phyloP scores from a whole-genome alignment of 306 rosid genomes.

The Luffa acutangula region DNA sequence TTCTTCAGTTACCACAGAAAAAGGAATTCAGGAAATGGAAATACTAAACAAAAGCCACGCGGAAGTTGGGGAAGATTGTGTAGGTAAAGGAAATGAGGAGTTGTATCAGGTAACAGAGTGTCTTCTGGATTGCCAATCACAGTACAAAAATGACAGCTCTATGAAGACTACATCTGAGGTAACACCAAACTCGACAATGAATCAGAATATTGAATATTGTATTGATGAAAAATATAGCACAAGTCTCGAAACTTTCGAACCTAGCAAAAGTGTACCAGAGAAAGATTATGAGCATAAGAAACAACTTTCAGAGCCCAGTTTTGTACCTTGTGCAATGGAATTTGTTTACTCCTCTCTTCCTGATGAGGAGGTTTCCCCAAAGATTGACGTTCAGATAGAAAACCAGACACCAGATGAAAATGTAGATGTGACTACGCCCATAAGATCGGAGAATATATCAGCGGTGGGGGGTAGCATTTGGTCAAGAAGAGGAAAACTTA shows the following conservation, averaged over 20 bases:
- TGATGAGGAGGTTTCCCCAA: conserved; percentile 12
- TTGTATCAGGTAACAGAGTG: neutral
- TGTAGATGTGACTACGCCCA: conserved; percentile 11
- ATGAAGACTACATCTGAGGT: conserved; percentile 5
- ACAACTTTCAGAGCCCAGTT: conserved; percentile 11
- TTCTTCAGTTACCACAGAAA: neutral
- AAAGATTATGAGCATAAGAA: conserved; percentile 10
- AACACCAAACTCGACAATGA: conserved; percentile 7
- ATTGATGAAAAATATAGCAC: conserved; percentile 8
- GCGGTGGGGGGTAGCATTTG: conserved; percentile 27
- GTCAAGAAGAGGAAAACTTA: conserved; percentile 62
- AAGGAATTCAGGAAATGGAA: neutral
- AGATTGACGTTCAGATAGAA: conserved; percentile 18
- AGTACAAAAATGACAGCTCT: neutral
- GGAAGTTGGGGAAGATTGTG: neutral
- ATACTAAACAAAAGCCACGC: neutral
- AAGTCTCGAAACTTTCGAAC: conserved; percentile 16
- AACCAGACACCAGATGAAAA: conserved; percentile 18
- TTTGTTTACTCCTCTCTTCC: conserved; percentile 20
- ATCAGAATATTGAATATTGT: conserved; percentile 13
- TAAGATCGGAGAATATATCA: conserved; percentile 18
- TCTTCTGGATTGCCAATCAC: neutral
- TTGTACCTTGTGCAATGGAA: conserved; percentile 14
- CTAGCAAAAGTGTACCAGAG: neutral
- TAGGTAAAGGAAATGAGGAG: neutral